Conservation (phyloP, 441 rosid species). For the Populus hybrid region DNA sequence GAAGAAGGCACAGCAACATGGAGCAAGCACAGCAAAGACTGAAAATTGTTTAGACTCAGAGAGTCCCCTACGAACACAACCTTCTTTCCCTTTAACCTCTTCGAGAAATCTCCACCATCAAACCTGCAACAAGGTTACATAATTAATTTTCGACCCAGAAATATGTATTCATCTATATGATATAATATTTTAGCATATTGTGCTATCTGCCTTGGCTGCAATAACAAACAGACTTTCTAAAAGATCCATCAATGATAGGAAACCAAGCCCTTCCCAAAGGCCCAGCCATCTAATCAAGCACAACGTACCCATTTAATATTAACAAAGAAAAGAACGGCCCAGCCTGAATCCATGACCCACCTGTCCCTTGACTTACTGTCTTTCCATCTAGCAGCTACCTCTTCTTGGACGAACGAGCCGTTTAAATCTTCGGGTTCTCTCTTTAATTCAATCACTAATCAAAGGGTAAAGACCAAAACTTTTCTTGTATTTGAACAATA, state of each 20-base stretch:
- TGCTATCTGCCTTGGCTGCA: slow-evolving; percentile 47
- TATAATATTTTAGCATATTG: too few relatives aligned
- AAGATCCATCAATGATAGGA: background rate
- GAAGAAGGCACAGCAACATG: slow-evolving; percentile 56
- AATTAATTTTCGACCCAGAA: too few relatives aligned
- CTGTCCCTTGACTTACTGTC: background rate
- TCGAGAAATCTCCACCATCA: slow-evolving; percentile 49
- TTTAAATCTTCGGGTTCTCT: background rate
- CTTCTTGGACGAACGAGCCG: background rate
- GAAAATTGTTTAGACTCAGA: slow-evolving; percentile 67
- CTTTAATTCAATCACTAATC: background rate
- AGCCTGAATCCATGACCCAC: background rate
- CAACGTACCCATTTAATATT: background rate
- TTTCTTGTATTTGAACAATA: background rate
- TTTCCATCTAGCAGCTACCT: too few relatives aligned
- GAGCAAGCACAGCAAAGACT: slow-evolving; percentile 74
- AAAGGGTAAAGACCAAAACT: background rate
- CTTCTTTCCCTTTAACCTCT: slow-evolving; percentile 54
- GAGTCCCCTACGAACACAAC: slow-evolving; percentile 91
- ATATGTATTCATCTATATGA: too few relatives aligned
- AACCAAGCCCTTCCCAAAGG: background rate
- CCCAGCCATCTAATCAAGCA: background rate
- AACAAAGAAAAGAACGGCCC: background rate
- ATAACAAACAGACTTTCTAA: too few relatives aligned
- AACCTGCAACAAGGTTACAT: slow-evolving; percentile 33